Base-by-base conservation (phyloP, 106 monocot genomes). In the Amphibolis antarctica region DNA sequence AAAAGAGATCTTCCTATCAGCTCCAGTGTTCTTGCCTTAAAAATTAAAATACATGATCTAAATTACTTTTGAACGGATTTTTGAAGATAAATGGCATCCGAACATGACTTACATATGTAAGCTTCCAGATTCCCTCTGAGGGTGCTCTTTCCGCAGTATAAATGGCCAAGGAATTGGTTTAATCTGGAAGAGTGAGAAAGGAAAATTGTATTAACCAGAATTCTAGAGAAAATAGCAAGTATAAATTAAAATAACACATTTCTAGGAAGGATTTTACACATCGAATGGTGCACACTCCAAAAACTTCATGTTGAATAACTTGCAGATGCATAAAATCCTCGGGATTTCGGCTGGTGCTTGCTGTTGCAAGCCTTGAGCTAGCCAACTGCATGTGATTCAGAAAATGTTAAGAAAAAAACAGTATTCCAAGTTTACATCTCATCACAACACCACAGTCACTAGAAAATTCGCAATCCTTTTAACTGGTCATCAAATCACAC, bases 91-190 rank as follows among this genome's bases (percentile, higher is more conserved):
- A 15, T 14, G 23, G 19, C 11, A 52, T 56, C 17, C 28, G 20
- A 42, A 11, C 1, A 27, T 23, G 24, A 29, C 75, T 82, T 75
- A 96, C 90, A 87, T 51, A 90, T 82, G 49, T 84, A 96, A 18
- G 86, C 90, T 74, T 96, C 96, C 36, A 96, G 71, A 45, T 66
- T 86, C 36, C 96, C 86, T 53, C 76, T 82, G 22, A 96, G 72
- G 26, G 86, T 96, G 69, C 89, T 90, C 69, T 96, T 86, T 44
- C 90, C 96, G 49, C 90, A 84, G 70, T 74, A 77, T 65, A 96
- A 69, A 71, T 87, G 44, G 62, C 67, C 69, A 5, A 96, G 79
- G 71, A 90, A 96, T 17, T 86, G 36, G 80, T 84, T 96, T 74
- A 86, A 82, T 47, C 96, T 96, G 77, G 5, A 67, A 44, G 9